Base-by-base conservation (phyloP, 257 asterid species). In the Leonotis leonurus region DNA sequence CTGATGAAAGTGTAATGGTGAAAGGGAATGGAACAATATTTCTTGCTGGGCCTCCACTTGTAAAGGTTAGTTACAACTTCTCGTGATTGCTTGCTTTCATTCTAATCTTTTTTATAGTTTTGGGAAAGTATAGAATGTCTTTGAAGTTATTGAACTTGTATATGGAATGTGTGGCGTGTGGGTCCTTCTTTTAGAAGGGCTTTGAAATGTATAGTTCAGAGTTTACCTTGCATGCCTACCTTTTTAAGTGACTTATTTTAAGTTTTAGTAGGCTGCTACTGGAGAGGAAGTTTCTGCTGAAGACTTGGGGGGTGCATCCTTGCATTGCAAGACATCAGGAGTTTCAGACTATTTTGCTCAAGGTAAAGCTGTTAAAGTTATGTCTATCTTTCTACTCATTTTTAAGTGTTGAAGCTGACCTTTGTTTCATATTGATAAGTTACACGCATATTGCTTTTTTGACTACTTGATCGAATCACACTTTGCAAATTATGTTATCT, bases 31-130 rank as follows among this genome's bases (percentile, higher is more conserved):
- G 99, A 68, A 89, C 99, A 66, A 87, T 93, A 69, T 93, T 93
- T 85, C 87, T 93, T 62, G 99, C 99, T 56, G 99, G 99, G 39
- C 99, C 99, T 74, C 99, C 99, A 45, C 96, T 93, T 50, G 99
- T 89, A 61, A 93, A 93, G 99, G 99, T 86, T 74, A 65, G 88
- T 63, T 74, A 18, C 18, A 36, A 44, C 27, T 18, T 60, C 11
- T 48, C 36, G 29, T 57, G 18, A 29, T 22, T 18, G 11, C 13
- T 9, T 39, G 11, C 13, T 43, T 36, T 51, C 16, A 24, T 48
- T 32, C 7, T 10, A 11, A 2, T 11, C 33, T 17, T 5, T n/a
- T 48, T 27, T 8, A 36, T 45, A 37, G 59, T 49, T 60, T 6
- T 6, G 27, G 30, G 51, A 58, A 32, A 32, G 29, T 52, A 10